Evolutionary conservation across 805 yeast genomes (phyloP).

Genomic region (Saccharomycopsis guyanensis): DNA sequence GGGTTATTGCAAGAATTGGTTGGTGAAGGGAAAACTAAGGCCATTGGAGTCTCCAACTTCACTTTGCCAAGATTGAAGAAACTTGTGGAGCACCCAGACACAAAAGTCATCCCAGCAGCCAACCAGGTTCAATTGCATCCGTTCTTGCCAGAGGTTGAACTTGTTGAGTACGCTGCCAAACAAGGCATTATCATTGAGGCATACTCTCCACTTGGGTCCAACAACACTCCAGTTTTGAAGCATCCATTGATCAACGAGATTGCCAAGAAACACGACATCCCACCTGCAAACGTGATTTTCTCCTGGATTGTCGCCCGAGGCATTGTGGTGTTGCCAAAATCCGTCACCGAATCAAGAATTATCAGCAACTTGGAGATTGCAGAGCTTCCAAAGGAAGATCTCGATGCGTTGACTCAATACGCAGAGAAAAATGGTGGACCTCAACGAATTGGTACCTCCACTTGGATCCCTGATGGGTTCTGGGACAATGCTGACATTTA

Average conservation of each 20-base stretch:
- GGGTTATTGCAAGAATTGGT: conserved; percentile 52
- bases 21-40: conserved; percentile 43
- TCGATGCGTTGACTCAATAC: conserved; percentile 1
- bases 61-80: conserved; percentile 42
- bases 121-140: conserved; percentile 77
- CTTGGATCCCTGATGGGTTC: conserved; percentile 3
- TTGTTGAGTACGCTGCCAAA: conserved; percentile 42
- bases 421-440: neutral
- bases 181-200: conserved; percentile 58
- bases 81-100: conserved; percentile 40
- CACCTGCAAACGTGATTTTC: conserved; percentile 36
- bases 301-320: conserved; percentile 42
- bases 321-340: conserved; percentile 54
- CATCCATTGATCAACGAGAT: conserved; percentile 36
- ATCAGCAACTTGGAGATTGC: conserved; percentile 30
- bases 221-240: conserved; percentile 42
- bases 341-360: conserved; percentile 63
- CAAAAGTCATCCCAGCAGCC: conserved; percentile 51
- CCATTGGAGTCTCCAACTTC: conserved; percentile 74
- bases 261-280: conserved; percentile 35
- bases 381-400: conserved; percentile 36
- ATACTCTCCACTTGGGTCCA: conserved; percentile 67
- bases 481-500: conserved; percentile 1
- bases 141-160: conserved; percentile 53
- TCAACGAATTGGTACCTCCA: neutral